Evolutionary conservation across 2,329 filamentous ascomycete species (phyloP).

Genomic region (Aureobasidium musti): DNA sequence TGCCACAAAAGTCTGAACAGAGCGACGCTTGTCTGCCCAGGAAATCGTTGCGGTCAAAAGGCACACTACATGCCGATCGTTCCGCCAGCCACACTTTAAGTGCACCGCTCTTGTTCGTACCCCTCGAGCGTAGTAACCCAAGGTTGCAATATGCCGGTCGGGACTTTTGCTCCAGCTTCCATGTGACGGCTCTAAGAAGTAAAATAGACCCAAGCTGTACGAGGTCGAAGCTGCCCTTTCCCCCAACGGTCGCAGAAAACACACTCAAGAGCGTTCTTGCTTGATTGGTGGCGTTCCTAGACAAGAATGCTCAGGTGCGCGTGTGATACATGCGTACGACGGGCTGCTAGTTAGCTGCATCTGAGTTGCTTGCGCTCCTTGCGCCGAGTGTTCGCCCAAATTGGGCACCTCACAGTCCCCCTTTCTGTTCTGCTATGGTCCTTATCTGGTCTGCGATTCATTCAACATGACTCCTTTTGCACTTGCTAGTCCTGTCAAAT

Average conservation of each 20-base stretch:
- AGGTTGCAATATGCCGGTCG: slow-evolving; percentile 26
- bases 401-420: not conserved
- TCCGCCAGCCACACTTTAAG: slow-evolving; percentile 28
- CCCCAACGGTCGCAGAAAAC: slow-evolving; percentile 2
- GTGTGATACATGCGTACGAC: slow-evolving; percentile 23
- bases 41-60: slow-evolving; percentile 26
- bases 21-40: slow-evolving; percentile 22
- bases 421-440: slow-evolving; percentile 4
- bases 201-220: slow-evolving; percentile 8
- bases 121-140: slow-evolving; percentile 13
- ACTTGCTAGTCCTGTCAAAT: slow-evolving; percentile 15
- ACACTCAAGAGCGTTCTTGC: not conserved
- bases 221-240: not conserved
- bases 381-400: not conserved
- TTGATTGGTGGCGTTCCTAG: slow-evolving; percentile 16
- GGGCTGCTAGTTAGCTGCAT: slow-evolving; percentile 2
- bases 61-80: slow-evolving; percentile 26
- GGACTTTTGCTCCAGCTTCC: slow-evolving; percentile 17
- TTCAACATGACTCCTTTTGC: slow-evolving; percentile 19
- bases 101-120: slow-evolving; percentile 10
- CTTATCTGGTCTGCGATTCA: slow-evolving; percentile 19
- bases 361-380: not conserved
- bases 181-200: not conserved
- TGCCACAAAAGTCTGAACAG: not conserved
- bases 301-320: slow-evolving; percentile 11